phyloP scores from a whole-genome alignment of 2,329 filamentous ascomycete genomes.

The Epichloe typhina region DNA sequence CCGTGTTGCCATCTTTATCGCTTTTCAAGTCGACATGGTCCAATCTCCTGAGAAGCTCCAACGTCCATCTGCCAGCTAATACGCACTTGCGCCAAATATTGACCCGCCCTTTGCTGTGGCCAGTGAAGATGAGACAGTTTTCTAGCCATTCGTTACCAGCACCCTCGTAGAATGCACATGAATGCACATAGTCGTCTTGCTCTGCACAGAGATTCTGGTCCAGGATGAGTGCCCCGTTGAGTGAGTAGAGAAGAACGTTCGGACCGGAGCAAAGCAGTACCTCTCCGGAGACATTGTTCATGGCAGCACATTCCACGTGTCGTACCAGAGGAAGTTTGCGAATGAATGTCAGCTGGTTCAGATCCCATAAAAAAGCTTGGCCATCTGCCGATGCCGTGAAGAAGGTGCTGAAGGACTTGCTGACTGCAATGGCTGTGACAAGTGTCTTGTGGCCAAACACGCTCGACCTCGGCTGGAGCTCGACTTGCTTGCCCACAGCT shows the following conservation, averaged over 20 bases:
- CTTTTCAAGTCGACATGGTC: conserved; percentile 62
- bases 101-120: conserved; percentile 70
- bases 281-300: conserved; percentile 85
- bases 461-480: conserved; percentile 64
- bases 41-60: conserved; percentile 68
- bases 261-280: conserved; percentile 73
- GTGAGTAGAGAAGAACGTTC: conserved; percentile 64
- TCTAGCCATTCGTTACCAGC: conserved; percentile 84
- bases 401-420: conserved; percentile 77
- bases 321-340: conserved; percentile 52
- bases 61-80: conserved; percentile 50
- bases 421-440: conserved; percentile 70
- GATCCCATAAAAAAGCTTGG: conserved; percentile 80
- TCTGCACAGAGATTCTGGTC: conserved; percentile 65
- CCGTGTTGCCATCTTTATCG: conserved; percentile 42
- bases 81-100: conserved; percentile 58
- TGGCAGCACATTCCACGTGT: conserved; percentile 58
- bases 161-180: conserved; percentile 88
- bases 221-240: conserved; percentile 75
- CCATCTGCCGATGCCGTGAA: conserved; percentile 74
- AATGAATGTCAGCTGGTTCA: conserved; percentile 81
- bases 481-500: conserved; percentile 53
- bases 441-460: conserved; percentile 84
- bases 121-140: conserved; percentile 75
- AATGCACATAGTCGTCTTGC: conserved; percentile 62